A percentile compares a stretch with the other conserved stretches of the same genome.
Evolutionary conservation across 768 basidiomycete species (phyloP).

Genomic region (Postia placenta): DNA sequence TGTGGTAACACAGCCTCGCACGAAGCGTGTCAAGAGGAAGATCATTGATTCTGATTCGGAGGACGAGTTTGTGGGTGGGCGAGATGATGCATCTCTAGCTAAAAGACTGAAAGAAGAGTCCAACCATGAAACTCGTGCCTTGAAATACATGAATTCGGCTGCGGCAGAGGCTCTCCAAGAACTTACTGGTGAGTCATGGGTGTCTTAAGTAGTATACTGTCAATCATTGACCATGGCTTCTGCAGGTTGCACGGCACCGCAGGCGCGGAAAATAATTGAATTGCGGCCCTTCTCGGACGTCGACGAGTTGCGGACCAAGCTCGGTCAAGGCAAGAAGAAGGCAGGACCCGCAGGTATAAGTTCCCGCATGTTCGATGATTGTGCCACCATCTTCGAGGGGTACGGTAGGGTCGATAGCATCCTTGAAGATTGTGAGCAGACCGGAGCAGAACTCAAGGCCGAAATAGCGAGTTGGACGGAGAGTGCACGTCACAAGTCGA

Average conservation of each 20-base stretch:
- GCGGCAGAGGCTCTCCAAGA: slow-evolving; percentile 63
- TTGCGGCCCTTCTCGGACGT: slow-evolving; percentile 77
- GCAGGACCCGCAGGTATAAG: slow-evolving; percentile 79
- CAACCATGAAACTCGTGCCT: slow-evolving; percentile 40
- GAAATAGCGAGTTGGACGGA: slow-evolving; percentile 75
- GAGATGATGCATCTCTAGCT: slow-evolving; percentile 36
- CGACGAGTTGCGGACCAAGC: slow-evolving; percentile 67
- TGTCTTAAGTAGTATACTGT: background rate
- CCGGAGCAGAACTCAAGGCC: slow-evolving; percentile 66
- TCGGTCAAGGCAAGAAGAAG: slow-evolving; percentile 86
- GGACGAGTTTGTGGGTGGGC: slow-evolving; percentile 41
- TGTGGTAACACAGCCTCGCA: slow-evolving; percentile 32
- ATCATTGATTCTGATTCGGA: slow-evolving; percentile 69
- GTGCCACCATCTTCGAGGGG: slow-evolving; percentile 74
- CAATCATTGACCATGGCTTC: slow-evolving; percentile 2
- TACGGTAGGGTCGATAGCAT: slow-evolving; percentile 87
- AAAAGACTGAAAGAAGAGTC: slow-evolving; percentile 29
- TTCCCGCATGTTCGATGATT: slow-evolving; percentile 86
- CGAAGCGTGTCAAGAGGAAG: slow-evolving; percentile 51
- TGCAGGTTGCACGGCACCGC: slow-evolving; percentile 71
- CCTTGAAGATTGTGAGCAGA: slow-evolving; percentile 81
- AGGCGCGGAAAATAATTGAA: slow-evolving; percentile 72
- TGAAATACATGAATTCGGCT: slow-evolving; percentile 66
- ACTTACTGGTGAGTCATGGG: slow-evolving; percentile 52
- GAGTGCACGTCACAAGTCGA: slow-evolving; percentile 28